phyloP scores from a whole-genome alignment of 129 eudicot species.

The Rutidosis leptorrhynchoides region DNA sequence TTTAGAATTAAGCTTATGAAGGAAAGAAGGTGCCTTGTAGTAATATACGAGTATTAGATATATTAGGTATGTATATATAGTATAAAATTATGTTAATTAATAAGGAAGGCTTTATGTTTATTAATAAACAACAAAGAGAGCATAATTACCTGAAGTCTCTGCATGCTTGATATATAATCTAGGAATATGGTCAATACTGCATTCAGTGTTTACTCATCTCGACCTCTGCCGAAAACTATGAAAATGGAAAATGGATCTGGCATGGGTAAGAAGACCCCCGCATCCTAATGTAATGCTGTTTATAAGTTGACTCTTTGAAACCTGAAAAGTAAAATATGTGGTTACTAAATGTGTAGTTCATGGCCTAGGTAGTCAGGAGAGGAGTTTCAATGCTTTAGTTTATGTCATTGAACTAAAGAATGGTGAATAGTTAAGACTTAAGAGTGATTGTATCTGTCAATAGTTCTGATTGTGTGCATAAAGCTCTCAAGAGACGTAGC shows the following conservation, averaged over 20 bases:
- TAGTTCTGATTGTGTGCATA: background rate
- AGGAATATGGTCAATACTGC: constrained; percentile 6
- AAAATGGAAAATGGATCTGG: background rate
- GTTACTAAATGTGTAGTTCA: background rate
- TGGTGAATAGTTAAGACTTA: background rate
- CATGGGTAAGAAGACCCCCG: constrained; percentile 1
- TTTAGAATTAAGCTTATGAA: background rate
- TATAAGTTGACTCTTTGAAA: background rate
- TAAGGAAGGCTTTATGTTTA: background rate
- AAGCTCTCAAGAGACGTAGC: background rate
- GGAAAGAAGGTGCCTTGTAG: background rate
- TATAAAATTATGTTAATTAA: no score
- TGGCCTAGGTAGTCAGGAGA: background rate
- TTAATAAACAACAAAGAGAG: background rate
- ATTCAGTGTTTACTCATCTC: constrained; percentile 2
- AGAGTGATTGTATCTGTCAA: background rate
- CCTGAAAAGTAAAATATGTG: constrained; percentile 1
- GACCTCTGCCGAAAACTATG: background rate
- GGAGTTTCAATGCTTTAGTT: background rate
- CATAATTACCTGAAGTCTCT: background rate
- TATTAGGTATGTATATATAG: background rate
- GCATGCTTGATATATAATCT: constrained; percentile 1
- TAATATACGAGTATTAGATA: no score
- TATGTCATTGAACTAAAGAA: background rate
- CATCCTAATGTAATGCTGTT: background rate